phyloP scores from a whole-genome alignment of 139 green algal genomes.

The Chlorella ohadii region DNA sequence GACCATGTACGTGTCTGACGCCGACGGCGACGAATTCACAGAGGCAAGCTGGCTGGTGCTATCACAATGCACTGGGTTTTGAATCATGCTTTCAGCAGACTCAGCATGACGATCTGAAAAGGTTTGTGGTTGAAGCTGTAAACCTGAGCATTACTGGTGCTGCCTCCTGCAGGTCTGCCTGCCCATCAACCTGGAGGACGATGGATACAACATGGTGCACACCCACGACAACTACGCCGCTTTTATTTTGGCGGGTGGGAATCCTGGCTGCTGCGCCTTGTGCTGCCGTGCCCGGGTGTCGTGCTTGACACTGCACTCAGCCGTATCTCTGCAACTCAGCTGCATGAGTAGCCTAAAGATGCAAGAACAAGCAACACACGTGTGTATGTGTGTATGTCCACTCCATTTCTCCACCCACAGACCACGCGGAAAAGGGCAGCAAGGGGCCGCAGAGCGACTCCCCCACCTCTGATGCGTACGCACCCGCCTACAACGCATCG shows the following conservation, averaged over 20 bases:
- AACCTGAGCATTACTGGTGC: too few relatives aligned
- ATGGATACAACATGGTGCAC: slow-evolving; percentile 85
- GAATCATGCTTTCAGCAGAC: too few relatives aligned
- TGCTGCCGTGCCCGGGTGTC: too few relatives aligned
- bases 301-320: too few relatives aligned
- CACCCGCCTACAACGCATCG: slow-evolving; percentile 71
- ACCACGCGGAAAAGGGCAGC: slow-evolving; percentile 46
- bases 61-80: too few relatives aligned
- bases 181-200: slow-evolving; percentile 67
- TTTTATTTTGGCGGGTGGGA: slow-evolving; percentile 65
- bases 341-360: too few relatives aligned
- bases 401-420: slow-evolving; percentile 24
- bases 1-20: slow-evolving; percentile 57
- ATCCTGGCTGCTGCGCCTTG: too few relatives aligned
- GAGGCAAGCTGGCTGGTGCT: slow-evolving; percentile 14
- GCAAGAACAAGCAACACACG: too few relatives aligned
- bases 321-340: too few relatives aligned
- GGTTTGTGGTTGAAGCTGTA: too few relatives aligned
- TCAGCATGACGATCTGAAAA: too few relatives aligned
- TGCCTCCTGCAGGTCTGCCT: slow-evolving; percentile 71
- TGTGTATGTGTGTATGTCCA: too few relatives aligned
- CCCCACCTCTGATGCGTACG: slow-evolving; percentile 73
- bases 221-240: slow-evolving; percentile 77
- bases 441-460: slow-evolving; percentile 58
- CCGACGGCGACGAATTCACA: slow-evolving; percentile 68